Evolutionary conservation across 139 green algal genomes (phyloP).

Genomic region (Chlamydomonas applanata): DNA sequence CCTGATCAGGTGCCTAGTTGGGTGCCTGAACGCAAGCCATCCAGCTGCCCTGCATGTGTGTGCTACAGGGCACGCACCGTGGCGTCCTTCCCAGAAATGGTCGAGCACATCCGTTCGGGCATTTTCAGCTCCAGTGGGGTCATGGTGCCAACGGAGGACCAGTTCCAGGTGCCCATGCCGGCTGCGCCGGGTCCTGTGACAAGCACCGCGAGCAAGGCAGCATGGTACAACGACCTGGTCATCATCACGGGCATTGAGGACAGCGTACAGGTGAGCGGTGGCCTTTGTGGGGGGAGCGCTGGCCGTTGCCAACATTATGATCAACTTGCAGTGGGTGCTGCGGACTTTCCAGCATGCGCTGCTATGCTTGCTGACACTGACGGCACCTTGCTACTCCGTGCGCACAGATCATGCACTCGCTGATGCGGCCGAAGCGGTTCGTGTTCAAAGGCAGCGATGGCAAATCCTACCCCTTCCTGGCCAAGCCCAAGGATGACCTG

Average conservation of each 20-base stretch:
- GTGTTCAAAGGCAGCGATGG: conserved; percentile 73
- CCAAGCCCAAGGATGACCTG: conserved; percentile 98
- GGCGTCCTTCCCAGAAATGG: too few relatives aligned
- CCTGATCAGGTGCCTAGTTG: too few relatives aligned
- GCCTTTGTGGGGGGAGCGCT: too few relatives aligned
- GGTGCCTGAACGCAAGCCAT: too few relatives aligned
- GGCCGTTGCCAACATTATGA: too few relatives aligned
- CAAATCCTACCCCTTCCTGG: conserved; percentile 86
- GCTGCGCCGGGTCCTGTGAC: conserved; percentile 12
- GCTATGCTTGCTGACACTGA: too few relatives aligned
- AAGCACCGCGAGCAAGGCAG: neutral
- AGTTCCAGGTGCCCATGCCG: conserved; percentile 35
- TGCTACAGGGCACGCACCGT: too few relatives aligned
- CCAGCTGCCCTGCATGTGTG: too few relatives aligned
- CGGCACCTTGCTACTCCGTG: conserved; percentile 7
- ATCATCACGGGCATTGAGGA: conserved; percentile 81
- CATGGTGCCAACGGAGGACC: conserved; percentile 70
- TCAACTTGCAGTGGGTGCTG: too few relatives aligned
- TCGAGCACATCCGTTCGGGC: too few relatives aligned
- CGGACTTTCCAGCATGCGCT: too few relatives aligned
- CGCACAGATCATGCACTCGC: conserved; percentile 64
- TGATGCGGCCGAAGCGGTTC: conserved; percentile 93
- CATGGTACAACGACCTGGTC: conserved; percentile 24
- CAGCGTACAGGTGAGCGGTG: conserved; percentile 57
- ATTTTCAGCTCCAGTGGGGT: conserved; percentile 11